These are phyloP conservation scores for Aspergillus fumigatiaffinis DNA, from an alignment of 2,329 filamentous ascomycete species.

Conservation along the genomic window DNA sequence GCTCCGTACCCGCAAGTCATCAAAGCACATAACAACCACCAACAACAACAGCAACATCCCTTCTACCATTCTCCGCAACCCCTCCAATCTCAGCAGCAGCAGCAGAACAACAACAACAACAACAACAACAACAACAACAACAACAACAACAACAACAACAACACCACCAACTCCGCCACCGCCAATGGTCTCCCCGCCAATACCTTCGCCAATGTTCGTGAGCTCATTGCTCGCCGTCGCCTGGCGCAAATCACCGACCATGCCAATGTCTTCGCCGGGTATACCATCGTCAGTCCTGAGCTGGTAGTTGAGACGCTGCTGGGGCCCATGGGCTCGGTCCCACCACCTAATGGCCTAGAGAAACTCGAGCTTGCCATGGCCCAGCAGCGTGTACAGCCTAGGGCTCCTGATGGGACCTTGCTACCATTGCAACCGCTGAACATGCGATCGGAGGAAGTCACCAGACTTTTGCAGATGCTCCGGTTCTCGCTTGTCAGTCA, in stretches of 20 bases:
- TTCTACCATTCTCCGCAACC: constrained; percentile 7
- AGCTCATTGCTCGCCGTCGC: constrained; percentile 40
- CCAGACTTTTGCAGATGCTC: constrained; percentile 40
- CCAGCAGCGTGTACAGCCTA: constrained; percentile 40
- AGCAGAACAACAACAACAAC: constrained; percentile 9
- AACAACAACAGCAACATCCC: constrained; percentile 13
- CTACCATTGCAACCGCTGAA: constrained; percentile 39
- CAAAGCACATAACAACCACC: constrained; percentile 31
- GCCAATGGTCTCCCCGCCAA: constrained; percentile 29
- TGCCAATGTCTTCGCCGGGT: constrained; percentile 43
- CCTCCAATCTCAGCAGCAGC: constrained; percentile 11
- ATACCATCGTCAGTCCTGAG: constrained; percentile 42
- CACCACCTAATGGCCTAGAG: constrained; percentile 39
- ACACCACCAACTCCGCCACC: constrained; percentile 17
- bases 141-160: constrained; percentile 6
- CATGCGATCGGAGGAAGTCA: constrained; percentile 43
- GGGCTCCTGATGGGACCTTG: constrained; percentile 36
- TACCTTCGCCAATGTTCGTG: constrained; percentile 40
- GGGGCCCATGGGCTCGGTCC: constrained; percentile 39
- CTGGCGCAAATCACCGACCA: constrained; percentile 43
- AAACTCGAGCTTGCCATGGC: constrained; percentile 43
- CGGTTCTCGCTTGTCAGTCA: constrained; percentile 42
- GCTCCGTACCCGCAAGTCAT: constrained; percentile 34
- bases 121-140: constrained; percentile 8
- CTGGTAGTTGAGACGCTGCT: constrained; percentile 42